A percentile compares a stretch with the other conserved stretches of the same genome.
Evolutionary conservation across 306 rosid species (phyloP).

Genomic region (Begonia peltatifolia): DNA sequence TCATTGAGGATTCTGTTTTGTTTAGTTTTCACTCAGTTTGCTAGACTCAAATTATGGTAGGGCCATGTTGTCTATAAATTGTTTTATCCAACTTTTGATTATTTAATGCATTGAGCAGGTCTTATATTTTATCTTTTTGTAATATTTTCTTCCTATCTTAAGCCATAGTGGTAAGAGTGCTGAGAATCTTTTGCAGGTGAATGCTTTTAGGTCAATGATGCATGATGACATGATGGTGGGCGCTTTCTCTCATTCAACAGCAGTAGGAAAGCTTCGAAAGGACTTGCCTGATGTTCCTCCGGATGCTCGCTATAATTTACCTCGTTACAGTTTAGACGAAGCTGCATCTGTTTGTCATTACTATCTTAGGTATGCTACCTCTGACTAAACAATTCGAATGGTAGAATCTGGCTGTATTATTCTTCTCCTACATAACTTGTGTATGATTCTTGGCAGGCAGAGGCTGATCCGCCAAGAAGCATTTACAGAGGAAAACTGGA

Average conservation of each 20-base stretch:
- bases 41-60: too few relatives aligned
- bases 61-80: too few relatives aligned
- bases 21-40: too few relatives aligned
- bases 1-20: not conserved
- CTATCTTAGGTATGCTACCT: constrained; percentile 52
- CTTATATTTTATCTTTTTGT: too few relatives aligned
- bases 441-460: constrained; percentile 40
- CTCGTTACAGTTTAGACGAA: constrained; percentile 80
- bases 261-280: constrained; percentile 84
- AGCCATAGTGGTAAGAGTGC: too few relatives aligned
- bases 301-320: constrained; percentile 58
- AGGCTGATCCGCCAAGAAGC: constrained; percentile 63
- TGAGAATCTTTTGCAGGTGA: constrained; percentile 49
- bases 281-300: constrained; percentile 86
- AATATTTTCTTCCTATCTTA: too few relatives aligned
- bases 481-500: constrained; percentile 83
- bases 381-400: too few relatives aligned
- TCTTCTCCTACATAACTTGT: not conserved
- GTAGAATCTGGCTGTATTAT: not conserved
- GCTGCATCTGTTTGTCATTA: constrained; percentile 76
- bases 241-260: constrained; percentile 93
- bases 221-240: constrained; percentile 95
- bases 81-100: too few relatives aligned
- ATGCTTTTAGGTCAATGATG: constrained; percentile 83
- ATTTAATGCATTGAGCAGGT: too few relatives aligned